Base-by-base conservation (phyloP, 495 filamentous ascomycete genomes). In the Penicillium manginii region DNA sequence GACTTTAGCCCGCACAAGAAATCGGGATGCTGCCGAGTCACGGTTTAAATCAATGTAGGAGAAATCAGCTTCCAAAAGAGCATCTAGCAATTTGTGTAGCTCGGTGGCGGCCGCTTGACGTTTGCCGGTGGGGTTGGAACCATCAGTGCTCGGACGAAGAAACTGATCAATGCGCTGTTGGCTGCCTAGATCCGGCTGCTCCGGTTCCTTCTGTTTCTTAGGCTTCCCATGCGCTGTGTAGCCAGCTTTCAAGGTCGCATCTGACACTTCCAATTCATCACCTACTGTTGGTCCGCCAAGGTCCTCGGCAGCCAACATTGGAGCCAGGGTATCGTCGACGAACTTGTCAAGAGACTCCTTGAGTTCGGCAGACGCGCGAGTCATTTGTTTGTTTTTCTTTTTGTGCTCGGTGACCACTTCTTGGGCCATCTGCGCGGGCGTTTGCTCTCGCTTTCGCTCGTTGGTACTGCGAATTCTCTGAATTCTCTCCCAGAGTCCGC, bases 301-400 rank as follows among this genome's bases (percentile, higher is more conserved):
- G 64, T 91, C 89, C 74, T 97, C 92, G 0, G 90, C 90, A 14
- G 91, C 91, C 31, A 97, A 77, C 91, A 93, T 92, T 0, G 82
- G 73, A 6, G 88, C 89, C 2, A 97, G 82, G 42, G 88, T 81
- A 15, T 86, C 76, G 55, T 88, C 83, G 17, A 93, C 84, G 55
- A 96, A 96, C n/a, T 74, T 79, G 62, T 88, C 81, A 18, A 96
- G 78, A 2, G 83, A 82, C 26, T 78, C 76, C 14, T 88, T 79
- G 22, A 94, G 73, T 9, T 71, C 77, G 2, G 72, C 73, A 0
- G 84, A 87, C 48, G 86, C 79, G 31, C 69, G 74, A 26, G 86
- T 68, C 57, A 88, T 84, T 15, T 76, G 61, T 51, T 74, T 70
- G 59, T 83, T 86, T 59, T 83, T 84, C 55, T 77, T 69, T 60